Percentiles rank a stretch among this genome's conserved stretches.
phyloP scores from a whole-genome alignment of 768 basidiomycete species.

The Suillus discolor region DNA sequence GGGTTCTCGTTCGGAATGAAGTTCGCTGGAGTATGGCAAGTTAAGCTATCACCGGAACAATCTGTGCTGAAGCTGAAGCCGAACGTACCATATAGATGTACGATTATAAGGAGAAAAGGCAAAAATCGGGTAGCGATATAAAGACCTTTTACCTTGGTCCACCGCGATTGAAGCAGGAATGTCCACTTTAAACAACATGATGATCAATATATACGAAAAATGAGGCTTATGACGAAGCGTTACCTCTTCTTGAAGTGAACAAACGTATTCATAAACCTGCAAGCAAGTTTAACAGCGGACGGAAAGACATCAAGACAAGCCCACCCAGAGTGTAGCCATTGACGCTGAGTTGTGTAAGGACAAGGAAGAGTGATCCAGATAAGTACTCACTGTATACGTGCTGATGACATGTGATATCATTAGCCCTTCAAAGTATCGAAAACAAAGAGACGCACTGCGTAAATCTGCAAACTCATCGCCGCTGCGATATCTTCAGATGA shows the following conservation, averaged over 20 bases:
- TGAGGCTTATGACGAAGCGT: background rate
- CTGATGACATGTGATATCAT: background rate
- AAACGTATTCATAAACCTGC: background rate
- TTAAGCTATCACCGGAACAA: background rate
- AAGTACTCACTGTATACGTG: background rate
- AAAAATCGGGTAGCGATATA: background rate
- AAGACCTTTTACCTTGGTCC: conserved; percentile 2
- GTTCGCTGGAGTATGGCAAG: background rate
- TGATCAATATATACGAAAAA: background rate
- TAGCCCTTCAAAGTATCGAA: background rate
- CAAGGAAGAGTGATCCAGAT: background rate
- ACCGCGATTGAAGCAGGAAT: conserved; percentile 3
- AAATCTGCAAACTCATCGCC: background rate
- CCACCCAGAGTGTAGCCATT: background rate
- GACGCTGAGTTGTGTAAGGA: background rate
- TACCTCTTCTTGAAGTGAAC: background rate
- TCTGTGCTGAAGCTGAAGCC: background rate
- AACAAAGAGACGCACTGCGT: background rate
- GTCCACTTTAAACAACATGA: background rate
- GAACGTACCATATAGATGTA: background rate
- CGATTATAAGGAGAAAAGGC: background rate
- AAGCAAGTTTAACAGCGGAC: background rate
- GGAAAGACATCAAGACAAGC: background rate
- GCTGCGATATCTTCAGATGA: background rate
- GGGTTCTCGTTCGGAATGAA: background rate